Base-by-base conservation (phyloP, 78 protist genomes). In the Capsaspora owczarzaki region DNA sequence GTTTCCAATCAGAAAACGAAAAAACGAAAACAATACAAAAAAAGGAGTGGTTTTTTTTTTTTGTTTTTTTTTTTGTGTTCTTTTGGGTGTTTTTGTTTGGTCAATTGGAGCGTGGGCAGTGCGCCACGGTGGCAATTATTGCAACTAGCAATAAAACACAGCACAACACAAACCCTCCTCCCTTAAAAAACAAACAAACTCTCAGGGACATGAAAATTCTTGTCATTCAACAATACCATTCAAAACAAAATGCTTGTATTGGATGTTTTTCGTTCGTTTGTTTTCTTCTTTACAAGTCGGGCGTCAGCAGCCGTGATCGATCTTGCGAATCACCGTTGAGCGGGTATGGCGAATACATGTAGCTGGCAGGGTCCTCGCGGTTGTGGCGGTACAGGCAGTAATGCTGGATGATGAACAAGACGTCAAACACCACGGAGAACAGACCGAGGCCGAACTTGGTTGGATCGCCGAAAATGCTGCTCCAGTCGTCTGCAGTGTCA, bases 381-480 rank as follows among this genome's bases (percentile, higher is more conserved):
- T 5, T 40, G 35, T 84, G 46, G 37, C 69, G 29, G 84, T 92
- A 94, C 46, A 89, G 33, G 12, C 44, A 33, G 82, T 91, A 95
- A 78, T 95, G 96, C 82, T 95, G 98, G 42, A 89, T 33, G 75
- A 95, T 89, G 49, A 95, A 95, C 66, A 95, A 29, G 49, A 86
- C 35, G 70, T 91, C 95, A 47, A 93, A 95, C 31, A 82, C 75
- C 53, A 95, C 87, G 53, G 90, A 76, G 46, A 84, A 61, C 29
- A 89, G 22, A 31, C 94, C 87, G 14, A 95, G 76, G 6, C 90
- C 94, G 43, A 93, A 83, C 77, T 95, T 95, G 43, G 86, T 89
- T 6, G 93, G 94, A 74, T 95, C 85, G 41, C 94, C 95, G 23
- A 74, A 47, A 47, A 95, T 40, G 27, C n/a, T 70, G 33, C 51